These are phyloP conservation scores for Diaporthe ilicicola DNA, from an alignment of 2,329 filamentous ascomycete genomes.

Conservation along the genomic window DNA sequence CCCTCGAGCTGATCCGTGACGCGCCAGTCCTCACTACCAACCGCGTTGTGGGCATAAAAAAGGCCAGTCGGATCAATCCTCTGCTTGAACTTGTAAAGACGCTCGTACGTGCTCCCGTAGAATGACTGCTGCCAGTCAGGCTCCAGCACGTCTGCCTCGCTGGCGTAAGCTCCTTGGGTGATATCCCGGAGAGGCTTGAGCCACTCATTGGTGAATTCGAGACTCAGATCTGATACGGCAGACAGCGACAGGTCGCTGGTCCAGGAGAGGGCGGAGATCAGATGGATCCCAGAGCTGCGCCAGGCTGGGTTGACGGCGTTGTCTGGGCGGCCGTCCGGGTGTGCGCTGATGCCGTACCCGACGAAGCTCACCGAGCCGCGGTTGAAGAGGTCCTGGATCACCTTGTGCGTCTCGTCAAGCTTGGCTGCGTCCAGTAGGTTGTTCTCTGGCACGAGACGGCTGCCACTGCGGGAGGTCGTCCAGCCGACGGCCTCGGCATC, in stretches of 20 bases:
- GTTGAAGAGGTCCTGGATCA: conserved; percentile 40
- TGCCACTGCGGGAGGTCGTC: background rate
- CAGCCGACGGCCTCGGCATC: background rate
- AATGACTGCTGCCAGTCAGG: conserved; percentile 45
- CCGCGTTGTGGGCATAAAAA: conserved; percentile 39
- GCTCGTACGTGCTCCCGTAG: conserved; percentile 45
- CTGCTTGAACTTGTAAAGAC: conserved; percentile 43
- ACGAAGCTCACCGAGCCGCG: conserved; percentile 37
- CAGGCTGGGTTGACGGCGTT: conserved; percentile 59
- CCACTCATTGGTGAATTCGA: conserved; percentile 43
- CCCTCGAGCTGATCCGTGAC: conserved; percentile 13
- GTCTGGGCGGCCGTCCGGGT: conserved; percentile 32
- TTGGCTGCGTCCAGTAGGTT: background rate
- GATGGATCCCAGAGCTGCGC: conserved; percentile 51
- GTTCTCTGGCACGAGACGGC: conserved; percentile 1
- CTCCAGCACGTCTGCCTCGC: conserved; percentile 48
- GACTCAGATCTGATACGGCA: conserved; percentile 13
- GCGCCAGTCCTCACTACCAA: conserved; percentile 39
- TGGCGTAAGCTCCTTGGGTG: conserved; percentile 47
- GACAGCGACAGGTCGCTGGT: conserved; percentile 24
- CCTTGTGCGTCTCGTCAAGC: conserved; percentile 34
- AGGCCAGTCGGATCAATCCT: conserved; percentile 44
- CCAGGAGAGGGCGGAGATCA: conserved; percentile 44
- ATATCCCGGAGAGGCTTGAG: conserved; percentile 42
- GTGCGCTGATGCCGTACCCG: conserved; percentile 35